phyloP scores from a whole-genome alignment of 495 filamentous ascomycete genomes.

The Oidiodendron maius region DNA sequence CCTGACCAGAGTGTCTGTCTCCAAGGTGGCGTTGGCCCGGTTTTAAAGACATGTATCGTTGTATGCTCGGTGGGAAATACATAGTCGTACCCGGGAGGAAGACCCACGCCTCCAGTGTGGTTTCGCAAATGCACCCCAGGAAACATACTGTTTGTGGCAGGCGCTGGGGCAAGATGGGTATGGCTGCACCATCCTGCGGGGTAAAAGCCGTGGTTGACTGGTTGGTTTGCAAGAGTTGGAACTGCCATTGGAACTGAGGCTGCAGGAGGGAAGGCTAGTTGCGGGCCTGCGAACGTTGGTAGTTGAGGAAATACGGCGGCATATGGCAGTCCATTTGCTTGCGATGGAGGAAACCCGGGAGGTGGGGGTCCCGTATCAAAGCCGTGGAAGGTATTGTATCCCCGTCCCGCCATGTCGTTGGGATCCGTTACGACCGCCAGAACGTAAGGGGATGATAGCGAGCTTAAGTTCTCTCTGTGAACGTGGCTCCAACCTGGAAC shows the following conservation, averaged over 20 bases:
- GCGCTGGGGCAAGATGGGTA: not conserved
- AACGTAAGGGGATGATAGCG: not conserved
- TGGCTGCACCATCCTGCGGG: not conserved
- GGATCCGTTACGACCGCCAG: not conserved
- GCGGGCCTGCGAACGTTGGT: not conserved
- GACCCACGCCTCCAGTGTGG: conserved; percentile 47
- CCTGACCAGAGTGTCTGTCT: conserved; percentile 16
- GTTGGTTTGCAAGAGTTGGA: no score
- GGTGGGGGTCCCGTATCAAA: conserved; percentile 16
- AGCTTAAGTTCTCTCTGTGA: conserved; percentile 3
- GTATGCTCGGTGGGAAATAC: conserved; percentile 41
- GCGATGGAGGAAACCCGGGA: conserved; percentile 7
- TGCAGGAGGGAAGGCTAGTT: not conserved
- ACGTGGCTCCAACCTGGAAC: not conserved
- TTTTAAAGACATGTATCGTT: conserved; percentile 41
- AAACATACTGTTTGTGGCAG: conserved; percentile 17
- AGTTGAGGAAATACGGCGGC: not conserved
- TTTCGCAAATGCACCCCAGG: conserved; percentile 50
- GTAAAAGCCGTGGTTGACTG: not conserved
- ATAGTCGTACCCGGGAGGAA: conserved; percentile 46
- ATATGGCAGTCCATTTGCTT: conserved; percentile 1
- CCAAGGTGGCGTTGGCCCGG: conserved; percentile 34
- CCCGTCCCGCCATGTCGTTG: conserved; percentile 6
- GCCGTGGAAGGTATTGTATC: conserved; percentile 19
- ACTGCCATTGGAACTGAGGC: no score